phyloP scores from a whole-genome alignment of 768 basidiomycete genomes.

The Boletus tomentosulus region DNA sequence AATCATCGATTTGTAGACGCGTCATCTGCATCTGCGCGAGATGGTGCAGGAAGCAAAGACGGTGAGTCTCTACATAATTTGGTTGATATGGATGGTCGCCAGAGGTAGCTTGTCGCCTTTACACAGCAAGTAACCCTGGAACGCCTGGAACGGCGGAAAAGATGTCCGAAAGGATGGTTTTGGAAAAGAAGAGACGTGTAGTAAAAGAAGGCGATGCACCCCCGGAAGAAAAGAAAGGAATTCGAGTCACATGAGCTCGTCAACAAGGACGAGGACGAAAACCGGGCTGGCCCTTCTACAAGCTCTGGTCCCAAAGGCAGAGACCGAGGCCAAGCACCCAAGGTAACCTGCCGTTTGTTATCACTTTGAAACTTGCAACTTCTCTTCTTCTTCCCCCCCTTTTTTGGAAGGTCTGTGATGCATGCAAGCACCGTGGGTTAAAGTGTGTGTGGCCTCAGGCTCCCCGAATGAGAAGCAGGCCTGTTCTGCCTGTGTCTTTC shows the following conservation, averaged over 20 bases:
- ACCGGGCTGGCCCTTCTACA: too few species aligned
- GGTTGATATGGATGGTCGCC: not conserved
- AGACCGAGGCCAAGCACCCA: too few species aligned
- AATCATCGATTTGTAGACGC: not conserved
- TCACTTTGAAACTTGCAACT: not conserved
- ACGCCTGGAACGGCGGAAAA: not conserved
- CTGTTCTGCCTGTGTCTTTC: not conserved
- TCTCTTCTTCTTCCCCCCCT: not conserved
- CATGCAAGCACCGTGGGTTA: not conserved
- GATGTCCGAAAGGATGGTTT: not conserved
- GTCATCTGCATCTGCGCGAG: not conserved
- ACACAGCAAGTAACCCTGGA: not conserved
- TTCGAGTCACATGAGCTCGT: too few species aligned
- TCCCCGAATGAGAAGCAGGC: not conserved
- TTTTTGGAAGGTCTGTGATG: not conserved
- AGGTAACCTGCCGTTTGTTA: not conserved
- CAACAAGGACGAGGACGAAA: too few species aligned
- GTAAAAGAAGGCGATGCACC: too few species aligned
- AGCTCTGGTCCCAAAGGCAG: too few species aligned
- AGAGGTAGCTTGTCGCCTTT: not conserved
- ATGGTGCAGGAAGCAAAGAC: not conserved
- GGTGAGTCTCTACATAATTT: not conserved
- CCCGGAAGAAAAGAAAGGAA: too few species aligned
- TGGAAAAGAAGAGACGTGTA: too few species aligned
- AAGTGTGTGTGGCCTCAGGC: not conserved